Evolutionary conservation across 768 basidiomycete species (phyloP), one percentile per base, ranked within the genome.

Genomic region (Amanita exitialis): DNA sequence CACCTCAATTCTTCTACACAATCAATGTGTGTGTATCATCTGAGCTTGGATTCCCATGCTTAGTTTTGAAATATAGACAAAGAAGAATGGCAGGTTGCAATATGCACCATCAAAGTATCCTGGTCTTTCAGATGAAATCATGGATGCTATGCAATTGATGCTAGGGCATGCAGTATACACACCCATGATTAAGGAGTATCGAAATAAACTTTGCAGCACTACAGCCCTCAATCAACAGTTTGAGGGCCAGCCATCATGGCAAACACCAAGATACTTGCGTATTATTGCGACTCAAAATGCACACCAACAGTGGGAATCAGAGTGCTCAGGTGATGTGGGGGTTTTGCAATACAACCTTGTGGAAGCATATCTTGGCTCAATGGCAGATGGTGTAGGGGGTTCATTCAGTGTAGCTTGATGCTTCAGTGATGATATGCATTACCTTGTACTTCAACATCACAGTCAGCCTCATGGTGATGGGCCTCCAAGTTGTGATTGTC

Each of bases 201-300:
- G 52, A 28, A 25, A 37, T 30, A 48, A 54, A 44, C 57, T 58
- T 44, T 9, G 49, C 50, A 54, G 55, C 47, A 37, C 36, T 23
- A 47, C 54, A 39, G 44, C 25, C 44, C 25, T 15, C 44, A 30
- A 27, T 28, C 2, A 44, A 27, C 10, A 30, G 44, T 30, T 44
- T 44, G 38, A 51, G 44, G 10, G 23, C 21, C 15, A 41, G 44
- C n/a, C 18, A 36, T 18, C 38, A 15, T 23, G 30, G 30, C 18
- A 39, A 36, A 30, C 50, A 42, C 42, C 32, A 15, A 45, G 16
- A 44, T 49, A 27, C 32, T 42, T 28, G 15, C 32, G 48, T 38
- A 49, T 54, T 47, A 44, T 53, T 25, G 49, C 56, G 28, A 36
- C 53, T 38, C 36, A 20, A 44, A 20, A 54, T 16, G 39, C 21